Evolutionary conservation across 495 filamentous ascomycete genomes (phyloP), one percentile per base, ranked within the genome.

Genomic region (Talaromyces adpressus): DNA sequence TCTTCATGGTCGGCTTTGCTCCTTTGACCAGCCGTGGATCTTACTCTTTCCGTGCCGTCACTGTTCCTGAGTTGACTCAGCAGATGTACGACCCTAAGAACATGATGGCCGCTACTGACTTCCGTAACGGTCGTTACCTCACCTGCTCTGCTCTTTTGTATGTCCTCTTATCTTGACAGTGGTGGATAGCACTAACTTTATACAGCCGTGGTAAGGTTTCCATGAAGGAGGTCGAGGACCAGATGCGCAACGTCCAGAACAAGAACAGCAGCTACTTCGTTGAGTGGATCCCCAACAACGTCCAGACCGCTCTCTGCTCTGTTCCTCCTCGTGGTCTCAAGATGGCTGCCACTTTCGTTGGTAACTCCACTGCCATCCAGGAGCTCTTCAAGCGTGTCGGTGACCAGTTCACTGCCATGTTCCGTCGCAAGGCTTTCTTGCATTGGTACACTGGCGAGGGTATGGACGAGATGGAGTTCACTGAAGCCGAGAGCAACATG

Each of bases 401-500:
- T 75, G 94, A 99, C 74, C 94, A 99, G 82, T 99, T 99, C 87
- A 92, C 89, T 81, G 95, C 95, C 73, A 99, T 99, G 94, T 99
- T 98, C 89, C 85, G 94, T 81, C 92, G 94, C 78, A 99, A 98
- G 89, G 94, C 94, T 87, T 99, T 99, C 93, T 91, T 99, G 89
- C 94, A 98, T 87, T 99, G 94, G 94, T 99, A 99, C 81, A 99
- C 94, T 87, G 92, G 93, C 75, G 94, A 99, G 88, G 94, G 94
- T 84, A 99, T 99, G 94, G 94, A 99, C 83, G 94, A 99, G 89
- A 98, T 98, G 94, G 94, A 99, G 84, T 99, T 99, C 82, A 98
- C 94, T 76, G 95, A 98, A 86, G 94, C 94, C 71, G 94, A 99
- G 90, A 93, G 90, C 84, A 99, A 99, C 85, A 99, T 99, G 94